Conservation (phyloP, 768 basidiomycete species). For the Termitomyces sp. region DNA sequence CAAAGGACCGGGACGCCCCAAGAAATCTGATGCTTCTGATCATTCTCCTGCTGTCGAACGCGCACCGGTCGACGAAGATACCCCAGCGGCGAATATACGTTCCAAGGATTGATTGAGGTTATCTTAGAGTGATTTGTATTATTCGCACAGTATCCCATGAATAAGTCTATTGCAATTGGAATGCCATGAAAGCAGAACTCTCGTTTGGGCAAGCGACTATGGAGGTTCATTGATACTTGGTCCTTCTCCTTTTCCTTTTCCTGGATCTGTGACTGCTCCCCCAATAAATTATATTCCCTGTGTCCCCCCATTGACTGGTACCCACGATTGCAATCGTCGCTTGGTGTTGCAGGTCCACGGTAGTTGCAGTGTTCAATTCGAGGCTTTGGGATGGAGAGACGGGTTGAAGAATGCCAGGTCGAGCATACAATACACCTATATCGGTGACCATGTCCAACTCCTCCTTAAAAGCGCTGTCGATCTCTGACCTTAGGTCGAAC, state of each 20-base stretch:
- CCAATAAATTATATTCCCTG: too few species aligned
- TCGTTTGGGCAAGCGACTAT: background rate
- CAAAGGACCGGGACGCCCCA: slow-evolving; percentile 10
- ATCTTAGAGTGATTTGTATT: background rate
- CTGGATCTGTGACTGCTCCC: too few species aligned
- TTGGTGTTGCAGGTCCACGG: too few species aligned
- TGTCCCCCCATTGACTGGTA: too few species aligned
- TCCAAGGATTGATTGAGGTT: slow-evolving; percentile 6
- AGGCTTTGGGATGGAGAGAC: too few species aligned
- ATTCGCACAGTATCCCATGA: background rate
- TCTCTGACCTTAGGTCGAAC: background rate
- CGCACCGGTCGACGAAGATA: background rate
- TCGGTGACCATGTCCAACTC: background rate
- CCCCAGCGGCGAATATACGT: slow-evolving; percentile 13
- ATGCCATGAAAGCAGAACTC: background rate
- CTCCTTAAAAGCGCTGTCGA: background rate
- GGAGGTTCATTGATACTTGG: background rate
- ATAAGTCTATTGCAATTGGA: background rate
- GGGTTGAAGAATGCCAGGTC: background rate
- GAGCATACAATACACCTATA: background rate
- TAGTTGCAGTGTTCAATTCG: too few species aligned
- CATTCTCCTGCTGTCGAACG: slow-evolving; percentile 1
- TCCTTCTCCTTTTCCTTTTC: too few species aligned
- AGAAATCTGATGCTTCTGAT: slow-evolving; percentile 9
- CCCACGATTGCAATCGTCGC: too few species aligned